These are phyloP conservation scores for Rhizophagus clarus DNA, from an alignment of 192 early-diverging fungal species.

Conservation along the genomic window DNA sequence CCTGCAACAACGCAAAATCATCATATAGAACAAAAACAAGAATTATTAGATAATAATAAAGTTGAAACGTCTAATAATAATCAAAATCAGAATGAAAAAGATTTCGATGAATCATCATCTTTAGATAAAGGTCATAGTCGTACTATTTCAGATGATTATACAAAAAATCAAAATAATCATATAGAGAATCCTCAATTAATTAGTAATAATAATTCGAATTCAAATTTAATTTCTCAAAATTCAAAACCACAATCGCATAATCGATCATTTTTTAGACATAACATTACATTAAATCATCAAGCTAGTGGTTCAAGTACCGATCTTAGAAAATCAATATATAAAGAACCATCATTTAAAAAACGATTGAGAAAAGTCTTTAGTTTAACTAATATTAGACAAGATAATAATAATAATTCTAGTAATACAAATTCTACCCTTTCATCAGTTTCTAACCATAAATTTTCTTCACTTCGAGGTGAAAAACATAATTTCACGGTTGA, in stretches of 20 bases:
- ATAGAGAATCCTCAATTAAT: not conserved
- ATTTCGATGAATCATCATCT: not conserved
- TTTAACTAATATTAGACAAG: slow-evolving; percentile 5
- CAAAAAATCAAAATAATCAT: not conserved
- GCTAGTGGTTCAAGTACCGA: slow-evolving; percentile 1
- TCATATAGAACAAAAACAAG: not conserved
- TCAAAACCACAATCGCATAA: not conserved
- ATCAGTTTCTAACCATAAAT: not conserved
- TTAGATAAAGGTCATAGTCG: not conserved
- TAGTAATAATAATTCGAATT: slow-evolving; percentile 18
- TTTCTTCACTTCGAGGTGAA: not conserved
- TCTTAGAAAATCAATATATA: slow-evolving; percentile 20
- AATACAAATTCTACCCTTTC: not conserved
- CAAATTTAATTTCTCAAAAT: not conserved
- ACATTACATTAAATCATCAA: not conserved
- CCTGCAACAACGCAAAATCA: not conserved
- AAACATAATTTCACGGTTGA: not conserved
- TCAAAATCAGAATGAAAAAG: not conserved
- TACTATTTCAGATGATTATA: not conserved
- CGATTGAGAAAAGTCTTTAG: slow-evolving; percentile 6
- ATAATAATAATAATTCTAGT: slow-evolving; percentile 8
- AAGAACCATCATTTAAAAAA: slow-evolving; percentile 19
- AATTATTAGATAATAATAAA: not conserved
- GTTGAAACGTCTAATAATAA: not conserved
- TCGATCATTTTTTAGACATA: not conserved